A percentile compares a stretch with the other conserved stretches of the same genome.
phyloP scores from a whole-genome alignment of 2,329 filamentous ascomycete species.

The Trichoderma cornu-damae region DNA sequence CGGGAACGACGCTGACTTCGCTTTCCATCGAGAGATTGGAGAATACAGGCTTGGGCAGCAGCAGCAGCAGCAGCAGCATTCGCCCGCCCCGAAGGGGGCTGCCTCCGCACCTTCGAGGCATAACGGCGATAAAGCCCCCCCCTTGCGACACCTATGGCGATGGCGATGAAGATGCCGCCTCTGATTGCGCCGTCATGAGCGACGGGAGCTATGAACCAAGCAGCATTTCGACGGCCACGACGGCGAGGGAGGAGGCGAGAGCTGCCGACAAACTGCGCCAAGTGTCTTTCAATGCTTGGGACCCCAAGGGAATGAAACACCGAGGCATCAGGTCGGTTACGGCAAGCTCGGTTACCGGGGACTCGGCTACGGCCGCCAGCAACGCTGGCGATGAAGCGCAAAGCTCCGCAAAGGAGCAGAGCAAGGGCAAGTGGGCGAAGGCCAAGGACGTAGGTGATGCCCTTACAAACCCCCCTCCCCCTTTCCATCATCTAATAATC shows the following conservation, averaged over 20 bases:
- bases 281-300: constrained; percentile 32
- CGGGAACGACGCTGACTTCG: neutral
- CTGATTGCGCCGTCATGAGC: neutral
- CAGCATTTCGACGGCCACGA: constrained; percentile 32
- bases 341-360: constrained; percentile 20
- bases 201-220: neutral
- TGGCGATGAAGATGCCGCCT: neutral
- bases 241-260: constrained; percentile 23
- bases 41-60: no score
- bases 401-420: neutral
- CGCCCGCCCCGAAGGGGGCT: no score
- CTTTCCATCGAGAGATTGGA: neutral
- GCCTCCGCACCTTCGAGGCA: constrained; percentile 16
- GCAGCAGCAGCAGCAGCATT: neutral
- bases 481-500: no score
- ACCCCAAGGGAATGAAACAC: constrained; percentile 25
- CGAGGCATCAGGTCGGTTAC: constrained; percentile 25
- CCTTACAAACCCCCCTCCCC: no score
- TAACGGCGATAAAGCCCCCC: neutral
- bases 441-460: constrained; percentile 9
- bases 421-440: constrained; percentile 26
- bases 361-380: neutral
- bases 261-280: neutral
- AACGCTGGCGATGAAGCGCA: neutral
- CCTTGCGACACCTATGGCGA: no score